Evolutionary conservation across 768 basidiomycete species (phyloP), one percentile per base, ranked within the genome.

Genomic region (Stropharia rugosoannulata): DNA sequence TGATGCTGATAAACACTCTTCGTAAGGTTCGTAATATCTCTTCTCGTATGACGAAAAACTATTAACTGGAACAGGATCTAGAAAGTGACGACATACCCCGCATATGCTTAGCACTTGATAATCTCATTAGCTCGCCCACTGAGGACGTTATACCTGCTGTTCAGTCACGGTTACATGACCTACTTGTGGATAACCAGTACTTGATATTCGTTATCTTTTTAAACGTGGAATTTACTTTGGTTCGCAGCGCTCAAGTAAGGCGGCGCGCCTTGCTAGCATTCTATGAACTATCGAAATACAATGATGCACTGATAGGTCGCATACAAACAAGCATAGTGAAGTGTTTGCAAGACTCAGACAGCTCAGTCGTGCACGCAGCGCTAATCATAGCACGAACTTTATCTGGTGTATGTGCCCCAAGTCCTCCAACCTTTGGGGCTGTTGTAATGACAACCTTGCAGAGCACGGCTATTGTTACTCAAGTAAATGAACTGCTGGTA

Each of bases 21-120:
- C 84, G 90, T 59, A 94, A 94, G 80, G 92, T 85, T 62, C 54
- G 66, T 42, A 25, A 6, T 13, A 16, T 8, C 25, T 51, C 2
- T 18, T 16, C 19, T n/a, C 16, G 18, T 29, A 58, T 56, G 49
- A 49, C 16, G 13, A 3, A 35, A 44, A 25, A 7, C 29, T 60
- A 93, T 90, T 90, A 94, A 64, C 66, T 95, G 25, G 89, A 91
- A 68, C 60, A 93, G 91, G 92, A 95, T 64, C 67, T 95, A 27
- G 89, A 91, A 68, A 82, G 82, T 49, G 58, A 74, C 2, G 71
- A 75, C 2, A 60, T 81, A 41, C 62, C 84, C 16, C 79, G 80
- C 12, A 84, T 92, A 55, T 87, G 83, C 59, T 77, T 93, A 35
- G 90, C 90, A 15, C 73, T 93, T 42, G 86, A 91, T 61, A 80